Evolutionary conservation across 371 early-diverging fungal genomes (phyloP).

Genomic region (Circinella umbellata): DNA sequence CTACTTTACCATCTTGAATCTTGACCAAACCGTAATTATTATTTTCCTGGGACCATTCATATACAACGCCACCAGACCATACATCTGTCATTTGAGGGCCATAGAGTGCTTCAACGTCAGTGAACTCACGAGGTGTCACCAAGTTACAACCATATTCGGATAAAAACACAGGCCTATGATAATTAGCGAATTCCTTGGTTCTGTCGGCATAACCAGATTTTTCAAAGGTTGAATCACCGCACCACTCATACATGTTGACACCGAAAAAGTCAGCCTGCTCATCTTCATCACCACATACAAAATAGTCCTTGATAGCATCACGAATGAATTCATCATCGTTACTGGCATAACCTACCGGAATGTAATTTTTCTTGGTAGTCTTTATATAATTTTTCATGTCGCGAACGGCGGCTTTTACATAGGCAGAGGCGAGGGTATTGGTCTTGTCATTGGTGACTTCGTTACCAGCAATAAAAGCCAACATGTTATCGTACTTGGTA

Average conservation of each 20-base stretch:
- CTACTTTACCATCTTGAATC: constrained; percentile 44
- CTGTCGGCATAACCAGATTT: constrained; percentile 66
- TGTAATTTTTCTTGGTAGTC: constrained; percentile 40
- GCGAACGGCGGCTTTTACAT: constrained; percentile 75
- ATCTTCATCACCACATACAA: constrained; percentile 73
- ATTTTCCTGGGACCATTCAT: constrained; percentile 81
- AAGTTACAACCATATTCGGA: constrained; percentile 72
- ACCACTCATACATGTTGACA: constrained; percentile 73
- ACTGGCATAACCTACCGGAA: constrained; percentile 84
- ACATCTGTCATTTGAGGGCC: constrained; percentile 68
- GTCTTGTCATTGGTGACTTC: constrained; percentile 77
- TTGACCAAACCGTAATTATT: constrained; percentile 82
- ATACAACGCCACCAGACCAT: constrained; percentile 82
- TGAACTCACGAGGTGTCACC: constrained; percentile 57
- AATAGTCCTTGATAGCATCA: constrained; percentile 71
- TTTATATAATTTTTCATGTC: constrained; percentile 73
- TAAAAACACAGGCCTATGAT: constrained; percentile 66
- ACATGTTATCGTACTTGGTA: constrained; percentile 64
- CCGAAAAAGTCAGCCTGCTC: constrained; percentile 79
- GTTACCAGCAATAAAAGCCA: constrained; percentile 82
- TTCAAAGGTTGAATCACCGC: constrained; percentile 57
- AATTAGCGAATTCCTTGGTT: constrained; percentile 55
- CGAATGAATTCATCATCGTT: constrained; percentile 78
- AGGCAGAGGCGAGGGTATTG: constrained; percentile 72
- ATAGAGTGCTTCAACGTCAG: constrained; percentile 68